Base-by-base conservation (phyloP, 2,329 filamentous ascomycete genomes). In the Lasiodiplodia sp. region DNA sequence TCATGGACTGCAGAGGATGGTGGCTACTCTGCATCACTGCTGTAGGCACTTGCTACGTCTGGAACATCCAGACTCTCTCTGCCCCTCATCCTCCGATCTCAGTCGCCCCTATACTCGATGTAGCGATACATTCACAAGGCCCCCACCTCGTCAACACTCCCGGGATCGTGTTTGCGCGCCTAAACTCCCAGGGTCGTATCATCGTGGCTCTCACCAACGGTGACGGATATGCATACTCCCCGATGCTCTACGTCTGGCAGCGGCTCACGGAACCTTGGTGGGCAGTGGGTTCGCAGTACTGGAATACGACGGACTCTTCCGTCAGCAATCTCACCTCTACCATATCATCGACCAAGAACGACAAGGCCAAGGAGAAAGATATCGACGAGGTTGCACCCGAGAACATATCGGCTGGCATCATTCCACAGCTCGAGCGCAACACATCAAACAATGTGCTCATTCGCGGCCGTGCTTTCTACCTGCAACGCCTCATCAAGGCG, bases 211-310 rank as follows among this genome's bases (percentile, higher is more conserved):
- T 99, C 69, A 96, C 91, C 28, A 98, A 97, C 74, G 96, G 96
- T 23, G 95, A 99, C 74, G 96, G 96, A 1, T 99, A 94, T 80
- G 90, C 90, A 66, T 99, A 99, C 80, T 92, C 92, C 1, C 88
- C 91, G 0, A 86, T 87, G 21, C 92, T 99, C 91, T 95, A 90
- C 79, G 88, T 90, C 8, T 99, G 96, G 96, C 95, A 98, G 79
- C 90, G 94, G 11, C 85, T 99, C n/a, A 97, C 94, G 2, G 96
- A 99, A 78, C 88, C 93, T 2, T 99, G 96, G 96, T 99, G 96
- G 94, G 95, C 95, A 0, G 94, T 98, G 0, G 94, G 94, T 21
- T 97, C 93, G 73, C 96, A 99, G 78, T 99, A 99, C 79, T 99
- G 96, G 96, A 98, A 99, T 79, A 96, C 94, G 0, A 97, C 94